Evolutionary conservation across 2,329 filamentous ascomycete species (phyloP).

Genomic region (Mycosphaerella sp.): DNA sequence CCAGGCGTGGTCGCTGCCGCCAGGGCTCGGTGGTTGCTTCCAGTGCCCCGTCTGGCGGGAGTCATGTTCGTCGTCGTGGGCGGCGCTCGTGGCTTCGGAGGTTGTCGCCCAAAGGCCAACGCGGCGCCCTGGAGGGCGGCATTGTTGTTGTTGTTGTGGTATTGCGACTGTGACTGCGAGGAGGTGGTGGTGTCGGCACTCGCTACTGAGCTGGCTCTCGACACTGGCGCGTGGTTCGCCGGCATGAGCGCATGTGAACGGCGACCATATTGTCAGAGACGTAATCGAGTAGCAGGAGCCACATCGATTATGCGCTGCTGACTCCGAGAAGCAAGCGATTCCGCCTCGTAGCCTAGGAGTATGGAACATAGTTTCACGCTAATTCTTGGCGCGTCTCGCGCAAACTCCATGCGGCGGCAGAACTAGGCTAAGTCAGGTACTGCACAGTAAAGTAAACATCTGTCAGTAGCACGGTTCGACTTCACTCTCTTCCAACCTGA

Average conservation of each 20-base stretch:
- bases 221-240: slow-evolving; percentile 12
- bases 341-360: too few relatives aligned
- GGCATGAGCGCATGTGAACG: slow-evolving; percentile 21
- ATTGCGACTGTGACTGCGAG: background rate
- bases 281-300: background rate
- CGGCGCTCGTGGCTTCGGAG: slow-evolving; percentile 14
- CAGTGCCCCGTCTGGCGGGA: background rate
- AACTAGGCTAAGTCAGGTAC: too few relatives aligned
- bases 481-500: too few relatives aligned
- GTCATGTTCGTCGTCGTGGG: slow-evolving; percentile 1
- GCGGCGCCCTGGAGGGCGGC: slow-evolving; percentile 47
- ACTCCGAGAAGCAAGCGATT: too few relatives aligned
- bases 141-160: slow-evolving; percentile 21
- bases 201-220: slow-evolving; percentile 23
- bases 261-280: slow-evolving; percentile 3
- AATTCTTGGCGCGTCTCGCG: too few relatives aligned
- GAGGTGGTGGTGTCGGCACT: slow-evolving; percentile 14
- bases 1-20: slow-evolving; percentile 33
- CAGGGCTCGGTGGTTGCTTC: slow-evolving; percentile 19
- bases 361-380: too few relatives aligned
- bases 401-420: too few relatives aligned
- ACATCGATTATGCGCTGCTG: too few relatives aligned
- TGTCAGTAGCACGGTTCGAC: too few relatives aligned
- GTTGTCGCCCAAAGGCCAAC: slow-evolving; percentile 43
- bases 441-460: too few relatives aligned